A percentile compares a stretch with the other conserved stretches of the same genome.
phyloP scores from a whole-genome alignment of 495 filamentous ascomycete species.

The Aspergillus bridgeri region DNA sequence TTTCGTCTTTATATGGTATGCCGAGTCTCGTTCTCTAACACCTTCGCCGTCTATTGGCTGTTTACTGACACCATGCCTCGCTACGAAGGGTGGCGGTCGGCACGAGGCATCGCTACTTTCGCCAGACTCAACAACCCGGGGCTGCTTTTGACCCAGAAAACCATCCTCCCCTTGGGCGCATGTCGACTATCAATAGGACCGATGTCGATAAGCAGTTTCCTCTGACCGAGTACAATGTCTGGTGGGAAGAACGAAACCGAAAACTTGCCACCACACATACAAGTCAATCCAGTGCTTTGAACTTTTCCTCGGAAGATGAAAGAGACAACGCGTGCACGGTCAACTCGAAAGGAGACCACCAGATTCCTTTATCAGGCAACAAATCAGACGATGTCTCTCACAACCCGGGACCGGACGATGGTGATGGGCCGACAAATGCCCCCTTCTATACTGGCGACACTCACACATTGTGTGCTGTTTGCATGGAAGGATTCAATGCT shows the following conservation, averaged over 20 bases:
- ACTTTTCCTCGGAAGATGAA: not conserved
- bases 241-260: constrained; percentile 51
- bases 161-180: constrained; percentile 6
- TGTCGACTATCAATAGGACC: constrained; percentile 2
- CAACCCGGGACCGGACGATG: not conserved
- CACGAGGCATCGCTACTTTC: constrained; percentile 9
- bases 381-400: not conserved
- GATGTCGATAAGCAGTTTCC: constrained; percentile 92
- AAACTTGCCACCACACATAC: not conserved
- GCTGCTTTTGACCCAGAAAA: constrained; percentile 11
- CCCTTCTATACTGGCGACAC: constrained; percentile 62
- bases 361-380: not conserved
- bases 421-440: constrained; percentile 54
- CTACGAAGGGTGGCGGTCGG: constrained; percentile 14
- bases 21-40: not conserved
- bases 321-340: not conserved
- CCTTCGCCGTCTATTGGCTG: too few relatives aligned
- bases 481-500: constrained; percentile 80
- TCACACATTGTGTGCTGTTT: constrained; percentile 66
- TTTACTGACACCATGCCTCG: constrained; percentile 8
- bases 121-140: not conserved
- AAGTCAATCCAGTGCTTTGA: not conserved
- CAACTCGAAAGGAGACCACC: not conserved
- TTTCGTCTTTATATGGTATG: constrained; percentile 7
- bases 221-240: constrained; percentile 80